Evolutionary conservation across 441 rosid genomes (phyloP), one percentile per base, ranked within the genome.

Genomic region (Rhodomyrtus psidioides): DNA sequence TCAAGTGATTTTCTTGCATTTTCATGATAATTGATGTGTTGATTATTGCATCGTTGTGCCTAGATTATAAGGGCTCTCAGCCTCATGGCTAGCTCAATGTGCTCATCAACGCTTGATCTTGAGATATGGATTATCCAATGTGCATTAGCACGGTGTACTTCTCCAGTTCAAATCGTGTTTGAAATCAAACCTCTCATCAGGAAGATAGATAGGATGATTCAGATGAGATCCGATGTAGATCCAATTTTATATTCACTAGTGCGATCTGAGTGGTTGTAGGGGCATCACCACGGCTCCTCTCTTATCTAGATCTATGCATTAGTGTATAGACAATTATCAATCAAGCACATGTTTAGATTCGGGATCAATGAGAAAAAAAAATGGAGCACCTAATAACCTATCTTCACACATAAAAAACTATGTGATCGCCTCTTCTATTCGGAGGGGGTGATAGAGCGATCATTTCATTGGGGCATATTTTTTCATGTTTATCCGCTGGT

Each of bases 271-370:
- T 23, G 39, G 12, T 34, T 0, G 0, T 21, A 16, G 12, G 83
- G 6, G 24, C 24, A 9, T 26, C 23, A 12, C 55, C 56, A 81
- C 39, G 44, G 9, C 54, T 88, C 81, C 75, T 83, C 85, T 86
- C 83, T 88, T 86, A 82, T 84, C 2, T 60, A 88, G 84, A 88
- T 88, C 53, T 70, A 88, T 86, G 84, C 83, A 86, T 84, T 57
- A 84, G 7, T 86, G 83, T 86, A 86, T 81, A 14, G 55, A 86
- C 49, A 83, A 3, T 49, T 51, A 88, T 88, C 86, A 82, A 84
- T 88, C 79, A 3, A 88, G 34, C 58, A 88, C 54, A 75, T 28
- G 12, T 53, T 84, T 75, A 15, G 59, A 6, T 54, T 12, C 30
- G 55, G 6, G n/a, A 79, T 26, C 30, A 6, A 83, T 7, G 56